Base-by-base conservation (phyloP, 2,329 filamentous ascomycete genomes). In the Xylaria sp. region DNA sequence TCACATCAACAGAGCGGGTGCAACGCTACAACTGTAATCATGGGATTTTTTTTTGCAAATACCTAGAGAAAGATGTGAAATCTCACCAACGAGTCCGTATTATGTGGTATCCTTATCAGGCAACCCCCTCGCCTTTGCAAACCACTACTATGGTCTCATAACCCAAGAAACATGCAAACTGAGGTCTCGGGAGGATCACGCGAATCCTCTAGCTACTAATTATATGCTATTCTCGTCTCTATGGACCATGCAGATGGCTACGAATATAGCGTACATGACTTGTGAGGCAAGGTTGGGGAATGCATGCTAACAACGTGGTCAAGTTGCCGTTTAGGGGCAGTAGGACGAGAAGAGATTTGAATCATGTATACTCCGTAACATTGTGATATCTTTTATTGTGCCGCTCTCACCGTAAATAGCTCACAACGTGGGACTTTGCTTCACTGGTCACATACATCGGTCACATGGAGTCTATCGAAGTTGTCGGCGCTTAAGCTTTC, bases 401-500 rank as follows among this genome's bases (percentile, higher is more conserved):
- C 20, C 20, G 32, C n/a, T 13, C 3, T 66, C 32, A 18, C 54
- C 58, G 41, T 63, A 65, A 68, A 62, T 68, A 68, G 46, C 55
- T 44, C 58, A 48, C 60, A 58, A 12, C 46, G 34, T 48, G 39
- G 44, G 41, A 59, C 59, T 41, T 66, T 56, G 63, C 68, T 69
- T 68, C 62, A 64, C 58, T 68, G 25, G 63, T 66, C 70, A 66
- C 65, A 50, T 63, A 37, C 20, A 39, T 46, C 46, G 39, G 59
- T 68, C 68, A 71, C 66, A 70, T 68, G 61, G 70, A 51, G 61
- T 56, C 41, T 68, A 65, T 72, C 41, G 60, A 65, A 41, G 20
- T 69, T 46, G 66, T 70, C 62, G 69, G 71, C 71, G 71, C 71
- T 73, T 73, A 73, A 55, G 37, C 13, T 54, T 12, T 50, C 44